These are phyloP conservation scores for Hypoxylon lienhwacheense DNA, from an alignment of 495 filamentous ascomycete species.

Conservation along the genomic window DNA sequence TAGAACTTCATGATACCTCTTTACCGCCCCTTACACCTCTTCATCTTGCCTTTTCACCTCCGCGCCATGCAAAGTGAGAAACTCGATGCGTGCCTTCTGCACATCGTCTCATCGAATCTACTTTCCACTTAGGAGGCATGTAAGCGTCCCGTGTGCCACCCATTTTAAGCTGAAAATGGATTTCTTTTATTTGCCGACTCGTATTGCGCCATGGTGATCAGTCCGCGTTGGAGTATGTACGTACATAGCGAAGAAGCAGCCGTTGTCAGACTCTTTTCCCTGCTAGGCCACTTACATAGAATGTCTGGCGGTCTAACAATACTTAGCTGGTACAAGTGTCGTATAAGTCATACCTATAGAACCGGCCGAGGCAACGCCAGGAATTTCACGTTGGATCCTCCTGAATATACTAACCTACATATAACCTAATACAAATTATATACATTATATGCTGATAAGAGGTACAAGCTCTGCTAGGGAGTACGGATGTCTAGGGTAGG, in stretches of 20 bases:
- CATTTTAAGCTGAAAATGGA: slow-evolving; percentile 9
- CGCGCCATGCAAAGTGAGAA: not conserved
- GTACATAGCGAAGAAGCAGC: slow-evolving; percentile 9
- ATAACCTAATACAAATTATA: no score
- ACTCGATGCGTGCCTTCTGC: slow-evolving; percentile 15
- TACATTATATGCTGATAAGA: no score
- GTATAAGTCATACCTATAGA: slow-evolving; percentile 11
- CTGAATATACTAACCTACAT: no score
- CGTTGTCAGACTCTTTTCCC: not conserved
- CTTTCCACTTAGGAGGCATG: no score
- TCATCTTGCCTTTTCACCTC: not conserved
- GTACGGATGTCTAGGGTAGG: not conserved
- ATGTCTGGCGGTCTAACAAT: slow-evolving; percentile 12
- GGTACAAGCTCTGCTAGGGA: no score
- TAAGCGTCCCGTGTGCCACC: slow-evolving; percentile 22
- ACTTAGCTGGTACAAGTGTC: slow-evolving; percentile 4
- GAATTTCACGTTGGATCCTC: slow-evolving; percentile 4
- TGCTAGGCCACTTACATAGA: not conserved
- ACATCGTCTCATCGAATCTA: slow-evolving; percentile 10
- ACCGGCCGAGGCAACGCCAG: not conserved
- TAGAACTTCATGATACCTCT: not conserved
- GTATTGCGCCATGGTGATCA: slow-evolving; percentile 26
- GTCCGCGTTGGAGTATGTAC: slow-evolving; percentile 23
- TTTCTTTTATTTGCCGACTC: slow-evolving; percentile 27
- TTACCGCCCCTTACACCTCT: not conserved